These are phyloP conservation scores for Lophiotrema nucula DNA, from an alignment of 495 filamentous ascomycete species.

Conservation along the genomic window DNA sequence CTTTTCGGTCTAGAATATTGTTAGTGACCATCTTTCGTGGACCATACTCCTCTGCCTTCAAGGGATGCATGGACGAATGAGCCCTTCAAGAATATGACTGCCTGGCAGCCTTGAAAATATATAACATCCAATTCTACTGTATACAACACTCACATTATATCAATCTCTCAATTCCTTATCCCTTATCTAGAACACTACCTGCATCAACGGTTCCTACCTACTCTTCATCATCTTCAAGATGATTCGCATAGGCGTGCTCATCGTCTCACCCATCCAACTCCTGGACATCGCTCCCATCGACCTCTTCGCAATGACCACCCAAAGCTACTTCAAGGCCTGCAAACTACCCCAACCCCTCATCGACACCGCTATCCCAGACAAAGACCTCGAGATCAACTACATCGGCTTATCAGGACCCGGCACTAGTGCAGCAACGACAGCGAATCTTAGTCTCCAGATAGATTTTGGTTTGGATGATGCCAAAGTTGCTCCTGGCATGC, in stretches of 20 bases:
- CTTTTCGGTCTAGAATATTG: too few species aligned
- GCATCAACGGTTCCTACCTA: neutral
- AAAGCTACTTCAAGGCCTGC: constrained; percentile 26
- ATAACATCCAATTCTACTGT: too few species aligned
- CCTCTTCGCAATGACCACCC: constrained; percentile 32
- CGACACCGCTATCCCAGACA: constrained; percentile 15
- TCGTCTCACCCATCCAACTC: constrained; percentile 31
- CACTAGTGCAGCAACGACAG: constrained; percentile 7
- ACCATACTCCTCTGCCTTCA: too few species aligned
- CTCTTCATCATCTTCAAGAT: constrained; percentile 10
- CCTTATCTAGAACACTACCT: too few species aligned
- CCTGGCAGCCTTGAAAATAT: too few species aligned
- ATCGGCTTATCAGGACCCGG: constrained; percentile 11
- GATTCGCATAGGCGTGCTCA: constrained; percentile 33
- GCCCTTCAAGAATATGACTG: too few species aligned
- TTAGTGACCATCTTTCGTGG: too few species aligned
- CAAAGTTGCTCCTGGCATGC: constrained; percentile 18
- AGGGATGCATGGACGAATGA: too few species aligned
- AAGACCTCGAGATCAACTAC: constrained; percentile 18
- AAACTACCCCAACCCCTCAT: constrained; percentile 22
- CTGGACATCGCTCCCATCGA: constrained; percentile 34
- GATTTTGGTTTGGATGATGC: constrained; percentile 16
- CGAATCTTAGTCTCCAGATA: constrained; percentile 9
- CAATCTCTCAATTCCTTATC: constrained; percentile 1
- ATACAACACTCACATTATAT: too few species aligned